A percentile compares a stretch with the other conserved stretches of the same genome.
phyloP scores from a whole-genome alignment of 164 flowering plant species.

The Magnolia sinica region DNA sequence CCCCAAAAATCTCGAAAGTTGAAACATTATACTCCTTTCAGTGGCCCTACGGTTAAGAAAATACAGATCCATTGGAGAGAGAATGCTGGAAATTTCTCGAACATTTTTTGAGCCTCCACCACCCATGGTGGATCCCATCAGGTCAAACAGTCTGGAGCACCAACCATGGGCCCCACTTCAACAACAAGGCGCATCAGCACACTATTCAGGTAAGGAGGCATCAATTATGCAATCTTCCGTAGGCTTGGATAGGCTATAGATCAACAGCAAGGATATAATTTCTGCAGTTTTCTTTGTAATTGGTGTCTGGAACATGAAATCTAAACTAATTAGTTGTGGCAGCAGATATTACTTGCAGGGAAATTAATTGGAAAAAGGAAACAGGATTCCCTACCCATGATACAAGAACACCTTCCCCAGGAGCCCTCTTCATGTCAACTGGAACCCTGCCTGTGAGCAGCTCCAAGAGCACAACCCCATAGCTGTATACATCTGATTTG shows the following conservation, averaged over 20 bases:
- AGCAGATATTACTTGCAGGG: not conserved
- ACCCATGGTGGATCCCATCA: not conserved
- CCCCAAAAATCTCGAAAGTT: too few species aligned
- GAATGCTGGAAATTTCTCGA: not conserved
- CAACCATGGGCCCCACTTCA: too few species aligned
- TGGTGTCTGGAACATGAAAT: not conserved
- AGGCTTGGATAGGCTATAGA: too few species aligned
- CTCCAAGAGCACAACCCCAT: constrained; percentile 97
- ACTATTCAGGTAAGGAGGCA: too few species aligned
- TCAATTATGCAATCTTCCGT: too few species aligned
- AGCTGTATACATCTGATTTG: constrained; percentile 97
- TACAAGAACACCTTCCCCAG: constrained; percentile 88
- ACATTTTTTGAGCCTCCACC: not conserved
- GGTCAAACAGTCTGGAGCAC: not conserved
- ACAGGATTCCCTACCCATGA: constrained; percentile 63
- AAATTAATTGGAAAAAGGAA: not conserved
- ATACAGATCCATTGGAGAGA: not conserved
- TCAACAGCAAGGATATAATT: too few species aligned
- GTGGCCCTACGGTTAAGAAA: too few species aligned
- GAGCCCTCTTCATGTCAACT: constrained; percentile 77
- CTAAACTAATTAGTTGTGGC: not conserved
- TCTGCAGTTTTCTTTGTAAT: too few species aligned
- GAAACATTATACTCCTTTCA: too few species aligned
- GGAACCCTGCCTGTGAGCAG: constrained; percentile 95
- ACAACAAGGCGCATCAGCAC: too few species aligned